Evolutionary conservation across 2,329 filamentous ascomycete genomes (phyloP).

Genomic region (Bipolaris oryzae): DNA sequence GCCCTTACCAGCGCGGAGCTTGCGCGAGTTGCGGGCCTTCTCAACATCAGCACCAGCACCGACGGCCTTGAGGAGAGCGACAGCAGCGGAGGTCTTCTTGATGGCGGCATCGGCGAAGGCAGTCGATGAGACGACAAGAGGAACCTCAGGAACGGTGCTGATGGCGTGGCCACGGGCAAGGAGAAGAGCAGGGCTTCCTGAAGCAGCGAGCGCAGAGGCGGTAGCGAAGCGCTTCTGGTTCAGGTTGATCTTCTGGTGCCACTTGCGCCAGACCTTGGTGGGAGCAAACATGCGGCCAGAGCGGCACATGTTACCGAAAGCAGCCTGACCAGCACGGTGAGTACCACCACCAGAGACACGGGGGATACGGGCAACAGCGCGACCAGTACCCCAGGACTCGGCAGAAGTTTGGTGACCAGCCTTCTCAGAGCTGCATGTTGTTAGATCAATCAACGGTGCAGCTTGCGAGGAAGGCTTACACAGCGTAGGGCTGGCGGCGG

Average conservation of each 20-base stretch:
- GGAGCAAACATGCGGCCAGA: constrained; percentile 99
- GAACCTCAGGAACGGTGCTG: constrained; percentile 90
- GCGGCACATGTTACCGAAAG: constrained; percentile 99
- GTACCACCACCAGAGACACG: constrained; percentile 99
- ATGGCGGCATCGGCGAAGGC: constrained; percentile 80
- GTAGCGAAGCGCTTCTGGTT: constrained; percentile 99
- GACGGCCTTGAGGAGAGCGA: constrained; percentile 85
- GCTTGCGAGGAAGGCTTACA: constrained; percentile 62
- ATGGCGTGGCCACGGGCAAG: constrained; percentile 97
- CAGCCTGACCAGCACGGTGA: constrained; percentile 99
- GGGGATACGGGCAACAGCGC: constrained; percentile 99
- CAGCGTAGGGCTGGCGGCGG: constrained; percentile 98
- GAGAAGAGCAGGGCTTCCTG: constrained; percentile 91
- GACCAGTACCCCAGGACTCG: constrained; percentile 98
- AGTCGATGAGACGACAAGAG: constrained; percentile 91
- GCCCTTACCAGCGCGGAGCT: constrained; percentile 97
- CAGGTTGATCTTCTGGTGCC: constrained; percentile 99
- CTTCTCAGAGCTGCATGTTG: constrained; percentile 72
- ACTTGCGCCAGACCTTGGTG: constrained; percentile 99
- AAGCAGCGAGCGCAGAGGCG: constrained; percentile 95
- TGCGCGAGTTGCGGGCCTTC: constrained; percentile 96
- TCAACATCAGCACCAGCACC: constrained; percentile 89
- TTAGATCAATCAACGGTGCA: constrained; percentile 22
- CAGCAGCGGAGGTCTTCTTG: constrained; percentile 85
- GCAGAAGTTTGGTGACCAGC: constrained; percentile 99